Evolutionary conservation across 129 eudicot genomes (phyloP).

Genomic region (Lactuca saligna): DNA sequence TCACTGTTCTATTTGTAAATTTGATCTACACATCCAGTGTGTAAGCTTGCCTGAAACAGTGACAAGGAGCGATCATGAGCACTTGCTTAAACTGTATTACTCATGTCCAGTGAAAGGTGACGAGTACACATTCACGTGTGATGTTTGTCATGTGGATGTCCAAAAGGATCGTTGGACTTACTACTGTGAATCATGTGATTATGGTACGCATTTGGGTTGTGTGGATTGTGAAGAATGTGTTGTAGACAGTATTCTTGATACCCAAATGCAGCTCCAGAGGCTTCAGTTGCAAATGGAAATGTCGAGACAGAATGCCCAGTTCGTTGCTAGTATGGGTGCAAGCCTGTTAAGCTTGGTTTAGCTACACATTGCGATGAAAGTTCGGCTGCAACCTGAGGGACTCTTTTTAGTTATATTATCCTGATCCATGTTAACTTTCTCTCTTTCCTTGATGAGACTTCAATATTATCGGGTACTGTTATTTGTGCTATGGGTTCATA

Average conservation of each 20-base stretch:
- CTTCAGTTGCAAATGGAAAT: constrained; percentile 41
- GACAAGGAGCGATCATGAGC: constrained; percentile 51
- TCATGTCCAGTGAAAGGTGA: constrained; percentile 37
- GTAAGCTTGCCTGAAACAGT: constrained; percentile 51
- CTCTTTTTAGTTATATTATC: neutral
- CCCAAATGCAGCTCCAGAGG: constrained; percentile 35
- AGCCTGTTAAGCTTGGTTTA: constrained; percentile 33
- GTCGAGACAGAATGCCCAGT: constrained; percentile 37
- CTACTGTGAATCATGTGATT: constrained; percentile 55
- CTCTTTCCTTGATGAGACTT: neutral
- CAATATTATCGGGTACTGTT: neutral
- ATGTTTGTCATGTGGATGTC: constrained; percentile 48
- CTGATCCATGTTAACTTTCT: neutral
- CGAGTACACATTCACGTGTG: constrained; percentile 36
- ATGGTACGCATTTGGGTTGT: constrained; percentile 67
- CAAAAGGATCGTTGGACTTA: constrained; percentile 62
- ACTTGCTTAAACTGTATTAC: constrained; percentile 43
- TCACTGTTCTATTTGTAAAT: constrained; percentile 57
- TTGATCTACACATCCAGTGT: constrained; percentile 65
- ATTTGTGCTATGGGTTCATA: neutral
- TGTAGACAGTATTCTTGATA: constrained; percentile 25
- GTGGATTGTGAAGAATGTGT: constrained; percentile 39
- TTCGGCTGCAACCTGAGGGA: neutral
- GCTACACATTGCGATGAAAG: neutral
- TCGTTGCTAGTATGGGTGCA: constrained; percentile 33